A percentile compares a stretch with the other conserved stretches of the same genome.
phyloP scores from a whole-genome alignment of 164 flowering plant species.

The Umbilicus rupestris region DNA sequence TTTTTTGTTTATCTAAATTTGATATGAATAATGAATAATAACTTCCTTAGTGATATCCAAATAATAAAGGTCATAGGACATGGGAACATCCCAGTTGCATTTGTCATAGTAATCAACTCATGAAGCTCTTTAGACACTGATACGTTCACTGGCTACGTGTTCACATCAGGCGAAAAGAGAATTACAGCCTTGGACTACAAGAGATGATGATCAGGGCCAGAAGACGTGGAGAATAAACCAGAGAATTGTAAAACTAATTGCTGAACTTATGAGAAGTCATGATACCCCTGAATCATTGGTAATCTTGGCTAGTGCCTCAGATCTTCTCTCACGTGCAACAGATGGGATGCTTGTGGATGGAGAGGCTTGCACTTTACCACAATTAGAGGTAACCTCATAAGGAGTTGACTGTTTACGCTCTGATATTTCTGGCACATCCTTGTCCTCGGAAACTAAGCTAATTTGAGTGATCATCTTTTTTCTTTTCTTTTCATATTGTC shows the following conservation, averaged over 20 bases:
- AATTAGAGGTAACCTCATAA: slow-evolving; percentile 62
- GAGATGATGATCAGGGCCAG: slow-evolving; percentile 86
- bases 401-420: not conserved
- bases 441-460: not conserved
- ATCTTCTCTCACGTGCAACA: slow-evolving; percentile 86
- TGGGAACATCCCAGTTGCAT: not conserved
- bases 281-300: slow-evolving; percentile 72
- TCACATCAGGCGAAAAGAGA: slow-evolving; percentile 77
- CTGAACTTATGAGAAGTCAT: slow-evolving; percentile 87
- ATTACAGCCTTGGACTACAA: slow-evolving; percentile 91
- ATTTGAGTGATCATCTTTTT: not conserved
- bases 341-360: slow-evolving; percentile 98
- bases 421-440: not conserved
- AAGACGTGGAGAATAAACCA: slow-evolving; percentile 92
- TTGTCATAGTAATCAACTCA: not conserved
- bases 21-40: not conserved
- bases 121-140: not conserved
- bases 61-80: no score
- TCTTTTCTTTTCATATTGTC: not conserved
- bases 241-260: slow-evolving; percentile 71
- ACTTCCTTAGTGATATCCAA: no score
- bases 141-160: not conserved
- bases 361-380: slow-evolving; percentile 96
- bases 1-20: slow-evolving; percentile 2
- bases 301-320: slow-evolving; percentile 78